These are phyloP conservation scores for Taphrina deformans DNA, from an alignment of 1,139 yeast species.

Conservation along the genomic window DNA sequence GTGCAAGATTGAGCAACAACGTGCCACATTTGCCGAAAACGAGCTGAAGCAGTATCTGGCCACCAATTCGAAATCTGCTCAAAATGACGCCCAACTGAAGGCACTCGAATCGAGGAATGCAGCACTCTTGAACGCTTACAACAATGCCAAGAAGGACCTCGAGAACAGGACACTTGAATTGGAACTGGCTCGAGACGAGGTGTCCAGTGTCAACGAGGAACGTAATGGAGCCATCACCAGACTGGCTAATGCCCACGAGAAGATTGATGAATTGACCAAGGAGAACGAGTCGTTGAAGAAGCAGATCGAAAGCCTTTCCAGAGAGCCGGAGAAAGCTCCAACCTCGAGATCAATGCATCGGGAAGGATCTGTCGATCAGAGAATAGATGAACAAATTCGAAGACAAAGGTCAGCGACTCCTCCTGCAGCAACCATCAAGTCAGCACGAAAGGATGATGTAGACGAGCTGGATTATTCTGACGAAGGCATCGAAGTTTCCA, in stretches of 20 bases:
- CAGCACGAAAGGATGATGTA: background rate
- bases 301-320: slow-evolving; percentile 17
- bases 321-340: background rate
- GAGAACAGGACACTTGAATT: slow-evolving; percentile 29
- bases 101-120: slow-evolving; percentile 15
- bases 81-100: background rate
- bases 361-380: background rate
- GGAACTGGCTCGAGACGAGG: slow-evolving; percentile 28
- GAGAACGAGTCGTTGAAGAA: slow-evolving; percentile 30
- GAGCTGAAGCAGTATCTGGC: slow-evolving; percentile 35
- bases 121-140: background rate
- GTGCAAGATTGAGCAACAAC: slow-evolving; percentile 34
- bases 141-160: slow-evolving; percentile 11
- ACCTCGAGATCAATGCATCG: background rate
- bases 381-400: slow-evolving; percentile 7
- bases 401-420: background rate
- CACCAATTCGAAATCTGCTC: background rate
- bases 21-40: slow-evolving; percentile 34
- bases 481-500: slow-evolving; percentile 26
- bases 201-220: slow-evolving; percentile 37
- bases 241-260: slow-evolving; percentile 36
- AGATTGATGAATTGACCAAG: slow-evolving; percentile 33
- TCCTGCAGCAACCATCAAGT: background rate
- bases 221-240: slow-evolving; percentile 37
- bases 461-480: slow-evolving; percentile 10